These are phyloP conservation scores for Lachancea fermentati DNA, from an alignment of 805 yeast species.

Conservation along the genomic window DNA sequence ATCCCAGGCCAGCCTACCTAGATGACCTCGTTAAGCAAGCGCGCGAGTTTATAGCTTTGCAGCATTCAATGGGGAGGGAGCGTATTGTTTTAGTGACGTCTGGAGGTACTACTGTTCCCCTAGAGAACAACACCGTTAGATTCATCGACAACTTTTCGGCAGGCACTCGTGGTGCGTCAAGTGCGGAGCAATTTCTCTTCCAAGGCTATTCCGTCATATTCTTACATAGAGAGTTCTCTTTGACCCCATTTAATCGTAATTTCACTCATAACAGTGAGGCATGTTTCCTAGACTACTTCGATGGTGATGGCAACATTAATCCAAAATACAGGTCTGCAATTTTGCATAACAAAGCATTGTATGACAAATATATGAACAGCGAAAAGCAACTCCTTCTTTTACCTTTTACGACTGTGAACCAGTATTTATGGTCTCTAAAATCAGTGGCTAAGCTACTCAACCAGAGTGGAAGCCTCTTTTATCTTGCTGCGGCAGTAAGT, in stretches of 20 bases:
- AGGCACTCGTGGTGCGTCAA: conserved; percentile 95
- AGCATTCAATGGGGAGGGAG: conserved; percentile 37
- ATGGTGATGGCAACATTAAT: conserved; percentile 51
- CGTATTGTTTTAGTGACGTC: conserved; percentile 80
- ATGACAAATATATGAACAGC: conserved; percentile 26
- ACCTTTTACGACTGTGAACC: conserved; percentile 94
- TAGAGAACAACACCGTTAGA: conserved; percentile 93
- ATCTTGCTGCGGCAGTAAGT: conserved; percentile 95
- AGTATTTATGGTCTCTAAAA: conserved; percentile 80
- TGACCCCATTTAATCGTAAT: conserved; percentile 88
- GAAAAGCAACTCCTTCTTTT: conserved; percentile 43
- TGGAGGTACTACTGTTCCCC: conserved; percentile 97
- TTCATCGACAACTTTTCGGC: conserved; percentile 96
- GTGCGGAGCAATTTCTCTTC: conserved; percentile 86
- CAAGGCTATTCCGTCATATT: conserved; percentile 89
- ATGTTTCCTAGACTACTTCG: conserved; percentile 81
- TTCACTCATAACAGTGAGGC: conserved; percentile 71
- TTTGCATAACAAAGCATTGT: conserved; percentile 47
- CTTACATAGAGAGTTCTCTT: conserved; percentile 84
- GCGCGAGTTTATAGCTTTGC: conserved; percentile 54
- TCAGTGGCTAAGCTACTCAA: conserved; percentile 57
- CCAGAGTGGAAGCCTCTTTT: conserved; percentile 63
- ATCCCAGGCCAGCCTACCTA: conserved; percentile 70
- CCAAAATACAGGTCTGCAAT: conserved; percentile 56
- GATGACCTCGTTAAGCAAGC: conserved; percentile 54